Evolutionary conservation across 2,329 filamentous ascomycete species (phyloP).

Genomic region (Diaporthe ilicicola): DNA sequence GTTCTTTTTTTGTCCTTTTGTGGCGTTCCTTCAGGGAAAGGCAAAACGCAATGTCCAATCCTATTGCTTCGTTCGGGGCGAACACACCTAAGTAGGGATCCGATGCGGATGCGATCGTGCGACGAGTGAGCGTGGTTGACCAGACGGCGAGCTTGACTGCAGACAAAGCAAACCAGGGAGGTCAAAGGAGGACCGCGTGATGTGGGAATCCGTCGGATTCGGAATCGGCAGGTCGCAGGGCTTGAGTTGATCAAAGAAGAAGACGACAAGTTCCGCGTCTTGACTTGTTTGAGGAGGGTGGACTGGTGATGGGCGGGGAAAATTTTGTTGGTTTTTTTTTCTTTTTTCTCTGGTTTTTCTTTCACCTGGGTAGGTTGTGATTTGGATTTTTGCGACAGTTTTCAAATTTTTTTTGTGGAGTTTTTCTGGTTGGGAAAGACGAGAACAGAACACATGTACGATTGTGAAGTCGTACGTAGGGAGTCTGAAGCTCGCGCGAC

Average conservation of each 20-base stretch:
- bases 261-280: conserved; percentile 33
- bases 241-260: conserved; percentile 29
- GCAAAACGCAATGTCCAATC: too few species aligned
- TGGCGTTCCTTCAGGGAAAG: neutral
- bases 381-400: conserved; percentile 58
- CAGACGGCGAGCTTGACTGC: conserved; percentile 21
- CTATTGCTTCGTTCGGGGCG: neutral
- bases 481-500: conserved; percentile 55
- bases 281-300: conserved; percentile 18
- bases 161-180: conserved; percentile 34
- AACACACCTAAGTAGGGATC: conserved; percentile 27
- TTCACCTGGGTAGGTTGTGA: conserved; percentile 16
- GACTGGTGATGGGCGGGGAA: conserved; percentile 23
- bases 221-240: conserved; percentile 20
- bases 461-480: conserved; percentile 57
- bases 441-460: conserved; percentile 69
- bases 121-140: conserved; percentile 27
- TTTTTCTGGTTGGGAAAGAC: conserved; percentile 60
- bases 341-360: conserved; percentile 31
- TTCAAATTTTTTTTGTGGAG: conserved; percentile 68
- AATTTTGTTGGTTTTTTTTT: conserved; percentile 20
- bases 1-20: neutral
- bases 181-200: conserved; percentile 30
- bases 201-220: conserved; percentile 27
- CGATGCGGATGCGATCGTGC: conserved; percentile 15